Evolutionary conservation across 2,329 filamentous ascomycete species (phyloP).

Genomic region (Epichloe scottii): DNA sequence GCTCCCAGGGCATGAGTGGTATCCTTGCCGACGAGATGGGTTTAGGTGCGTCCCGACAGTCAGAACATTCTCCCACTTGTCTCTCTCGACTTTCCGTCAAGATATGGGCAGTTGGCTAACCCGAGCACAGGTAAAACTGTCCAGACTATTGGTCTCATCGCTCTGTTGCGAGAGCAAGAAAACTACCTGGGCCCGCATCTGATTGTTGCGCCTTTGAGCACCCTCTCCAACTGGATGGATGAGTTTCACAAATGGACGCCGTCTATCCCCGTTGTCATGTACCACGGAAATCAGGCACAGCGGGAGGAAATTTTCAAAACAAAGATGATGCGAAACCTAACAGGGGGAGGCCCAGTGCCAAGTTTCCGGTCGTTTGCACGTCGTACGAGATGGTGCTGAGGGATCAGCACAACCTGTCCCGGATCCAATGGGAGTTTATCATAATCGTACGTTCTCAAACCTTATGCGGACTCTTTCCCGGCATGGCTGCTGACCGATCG

Average conservation of each 20-base stretch:
- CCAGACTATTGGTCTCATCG: constrained; percentile 79
- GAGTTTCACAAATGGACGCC: constrained; percentile 90
- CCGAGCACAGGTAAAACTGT: constrained; percentile 64
- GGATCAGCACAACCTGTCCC: constrained; percentile 67
- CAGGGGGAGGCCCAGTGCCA: constrained; percentile 41
- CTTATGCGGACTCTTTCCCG: too few relatives aligned
- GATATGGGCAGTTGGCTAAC: background rate
- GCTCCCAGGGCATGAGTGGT: constrained; percentile 71
- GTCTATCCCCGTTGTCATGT: constrained; percentile 74
- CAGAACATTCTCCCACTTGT: background rate
- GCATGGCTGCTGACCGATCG: background rate
- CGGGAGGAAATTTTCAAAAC: constrained; percentile 63
- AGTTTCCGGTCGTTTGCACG: constrained; percentile 87
- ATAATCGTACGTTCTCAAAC: constrained; percentile 54
- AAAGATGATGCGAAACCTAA: constrained; percentile 58
- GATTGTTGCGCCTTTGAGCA: constrained; percentile 82
- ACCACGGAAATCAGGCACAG: constrained; percentile 73
- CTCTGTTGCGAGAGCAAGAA: constrained; percentile 76
- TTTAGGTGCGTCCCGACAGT: constrained; percentile 34
- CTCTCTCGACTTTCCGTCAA: background rate
- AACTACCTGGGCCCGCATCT: constrained; percentile 76
- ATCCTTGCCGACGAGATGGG: constrained; percentile 95
- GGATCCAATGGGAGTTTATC: constrained; percentile 93
- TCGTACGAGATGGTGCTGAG: constrained; percentile 94
- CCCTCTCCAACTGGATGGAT: constrained; percentile 88